Percentiles rank a stretch among this genome's conserved stretches.
Evolutionary conservation across 257 asterid genomes (phyloP).

Genomic region (Forsythia viridissima): DNA sequence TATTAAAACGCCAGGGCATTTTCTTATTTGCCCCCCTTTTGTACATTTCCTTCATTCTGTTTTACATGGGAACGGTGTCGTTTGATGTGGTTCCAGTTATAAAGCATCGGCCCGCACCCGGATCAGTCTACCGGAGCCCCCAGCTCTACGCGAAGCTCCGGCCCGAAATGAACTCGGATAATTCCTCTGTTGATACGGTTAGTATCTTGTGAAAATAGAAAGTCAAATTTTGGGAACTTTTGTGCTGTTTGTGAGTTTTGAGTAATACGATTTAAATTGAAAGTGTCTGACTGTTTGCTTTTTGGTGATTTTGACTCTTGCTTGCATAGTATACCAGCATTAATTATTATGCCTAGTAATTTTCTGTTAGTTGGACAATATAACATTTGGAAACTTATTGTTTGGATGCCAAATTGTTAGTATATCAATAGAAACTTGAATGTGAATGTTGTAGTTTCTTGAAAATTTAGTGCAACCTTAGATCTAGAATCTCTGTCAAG

Average conservation of each 20-base stretch:
- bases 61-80: conserved; percentile 93
- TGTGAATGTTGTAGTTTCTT: conserved; percentile 12
- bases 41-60: conserved; percentile 81
- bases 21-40: conserved; percentile 86
- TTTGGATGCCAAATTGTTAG: neutral
- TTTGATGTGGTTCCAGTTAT: conserved; percentile 71
- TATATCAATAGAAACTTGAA: neutral
- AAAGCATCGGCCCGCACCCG: conserved; percentile 60
- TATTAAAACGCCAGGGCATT: conserved; percentile 81
- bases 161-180: conserved; percentile 72
- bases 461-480: neutral
- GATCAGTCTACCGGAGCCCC: conserved; percentile 89
- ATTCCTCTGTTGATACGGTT: conserved; percentile 87
- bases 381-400: neutral
- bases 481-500: neutral
- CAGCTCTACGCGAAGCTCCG: conserved; percentile 71
- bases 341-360: conserved; percentile 15
- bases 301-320: conserved; percentile 27
- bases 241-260: conserved; percentile 1
- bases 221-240: neutral
- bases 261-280: neutral
- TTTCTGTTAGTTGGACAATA: conserved; percentile 22
- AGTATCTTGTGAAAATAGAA: conserved; percentile 25
- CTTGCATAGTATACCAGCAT: conserved; percentile 6
- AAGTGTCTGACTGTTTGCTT: conserved; percentile 1